A percentile compares a stretch with the other conserved stretches of the same genome.
phyloP scores from a whole-genome alignment of 1,284 basidiomycete genomes.

The Fomitopsis pinicola region DNA sequence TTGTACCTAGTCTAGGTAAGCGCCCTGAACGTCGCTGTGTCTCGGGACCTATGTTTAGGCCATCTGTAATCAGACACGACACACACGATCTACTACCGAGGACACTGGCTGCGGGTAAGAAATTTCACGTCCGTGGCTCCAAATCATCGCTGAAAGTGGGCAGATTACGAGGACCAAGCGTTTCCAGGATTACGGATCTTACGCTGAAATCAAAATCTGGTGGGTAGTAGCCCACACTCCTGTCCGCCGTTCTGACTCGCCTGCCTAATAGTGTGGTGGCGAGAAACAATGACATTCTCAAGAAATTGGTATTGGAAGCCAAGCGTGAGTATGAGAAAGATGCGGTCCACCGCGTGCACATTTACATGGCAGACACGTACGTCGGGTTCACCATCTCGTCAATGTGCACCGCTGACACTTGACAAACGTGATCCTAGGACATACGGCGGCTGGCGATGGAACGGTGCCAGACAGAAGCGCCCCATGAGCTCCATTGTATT shows the following conservation, averaged over 20 bases:
- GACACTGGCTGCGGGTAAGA: slow-evolving; percentile 78
- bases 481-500: slow-evolving; percentile 85
- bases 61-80: slow-evolving; percentile 57
- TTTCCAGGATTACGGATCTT: slow-evolving; percentile 67
- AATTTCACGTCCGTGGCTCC: slow-evolving; percentile 7
- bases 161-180: slow-evolving; percentile 78
- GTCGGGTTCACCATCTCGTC: slow-evolving; percentile 21
- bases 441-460: slow-evolving; percentile 79
- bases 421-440: slow-evolving; percentile 35
- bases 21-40: slow-evolving; percentile 2
- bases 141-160: background rate
- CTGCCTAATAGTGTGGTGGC: slow-evolving; percentile 62
- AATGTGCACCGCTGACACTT: slow-evolving; percentile 1
- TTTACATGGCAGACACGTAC: slow-evolving; percentile 83
- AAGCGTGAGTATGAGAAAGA: slow-evolving; percentile 85
- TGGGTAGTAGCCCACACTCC: slow-evolving; percentile 24
- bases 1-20: slow-evolving; percentile 28
- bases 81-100: slow-evolving; percentile 81
- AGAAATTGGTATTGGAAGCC: slow-evolving; percentile 78
- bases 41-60: slow-evolving; percentile 12
- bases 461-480: slow-evolving; percentile 78
- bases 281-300: slow-evolving; percentile 79
- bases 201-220: slow-evolving; percentile 76
- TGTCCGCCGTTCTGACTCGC: slow-evolving; percentile 12
- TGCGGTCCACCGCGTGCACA: slow-evolving; percentile 82